Base-by-base conservation (phyloP, 2,329 filamentous ascomycete species). In the Colletotrichum salicis region DNA sequence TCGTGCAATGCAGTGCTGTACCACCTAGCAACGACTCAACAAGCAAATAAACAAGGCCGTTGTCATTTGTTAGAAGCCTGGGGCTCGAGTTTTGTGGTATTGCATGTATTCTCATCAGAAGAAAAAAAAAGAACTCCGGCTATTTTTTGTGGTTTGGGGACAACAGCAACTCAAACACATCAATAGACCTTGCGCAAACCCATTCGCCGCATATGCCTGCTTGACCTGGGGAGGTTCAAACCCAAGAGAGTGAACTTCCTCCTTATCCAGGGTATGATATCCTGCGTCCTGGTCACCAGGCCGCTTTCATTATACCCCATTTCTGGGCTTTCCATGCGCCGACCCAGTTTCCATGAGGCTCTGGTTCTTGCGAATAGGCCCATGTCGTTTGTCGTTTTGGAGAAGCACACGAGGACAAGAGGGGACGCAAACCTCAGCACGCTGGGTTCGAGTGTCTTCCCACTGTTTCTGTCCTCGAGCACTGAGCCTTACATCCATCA, bases 401-500 rank as follows among this genome's bases (percentile, higher is more conserved):
- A 19, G 52, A 22, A 4, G 22, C n/a, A 27, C 7, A 27, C 45
- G 60, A 24, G 24, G n/a, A 19, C 29, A 12, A 35, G 51, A 6
- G 41, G 7, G 19, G 52, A 55, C 2, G 51, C 33, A 56, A 29
- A 19, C 33, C 22, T 56, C 51, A 12, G 35, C 33, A 41, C 5
- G 33, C 61, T 27, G 24, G 54, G 27, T 12, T 12, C 56, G 12
- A 35, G 45, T 51, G 52, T 27, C 76, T 73, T 27, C 71, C 76
- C 64, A 77, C 75, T 41, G 5, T 41, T 41, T 67, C 59, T 64
- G 48, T 75, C 72, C 19, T 31, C 41, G 22, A n/a, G 45, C 13
- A 29, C 41, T 35, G 27, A 24, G 35, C 10, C 63, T 45, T 35
- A 63, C 52, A 10, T 29, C 13, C 22, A 55, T 19, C 52, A 24